Base-by-base conservation (phyloP, 345 rosid species). In the Trapa bicornis region DNA sequence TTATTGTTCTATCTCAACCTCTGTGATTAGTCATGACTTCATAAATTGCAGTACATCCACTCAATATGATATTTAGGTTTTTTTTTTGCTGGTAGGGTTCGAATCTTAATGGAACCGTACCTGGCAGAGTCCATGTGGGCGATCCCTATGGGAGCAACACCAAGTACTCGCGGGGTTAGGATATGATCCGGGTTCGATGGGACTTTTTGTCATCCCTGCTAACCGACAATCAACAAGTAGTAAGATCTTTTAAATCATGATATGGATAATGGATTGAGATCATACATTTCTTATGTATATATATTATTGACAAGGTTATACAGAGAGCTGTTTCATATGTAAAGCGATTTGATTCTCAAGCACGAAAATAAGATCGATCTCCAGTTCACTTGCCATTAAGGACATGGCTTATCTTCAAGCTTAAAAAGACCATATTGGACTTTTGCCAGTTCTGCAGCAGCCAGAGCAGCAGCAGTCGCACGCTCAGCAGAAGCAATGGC, bases 401-500 rank as follows among this genome's bases (percentile, higher is more conserved):
- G 29, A 22, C 29, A 22, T 22, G 29, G 29, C 29, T 22, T 22
- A 22, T 22, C 29, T 22, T 22, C 29, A 22, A 22, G 29, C 29
- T 22, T 22, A 22, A 22, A 22, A 22, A 22, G 29, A 22, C 29
- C 75, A 61, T 79, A 85, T 29, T 83, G 69, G 62, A 74, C 83
- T 75, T 84, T 87, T 53, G 77, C 96, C 50, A 93, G 84, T 52
- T 78, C 84, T 8, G 89, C 96, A 66, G 98, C 96, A 54, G 98
- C 87, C 68, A 84, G 98, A 43, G 98, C 98, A 63, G 90, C 78
- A 17, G 89, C 87, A 22, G 86, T 71, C 68, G 97, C 98, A 32
- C 84, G 89, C 39, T 90, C 94, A 3, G 97, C 98, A 53, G 76
- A 77, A 65, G 97, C 89, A 77, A 93, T 79, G 65, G 98, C 98